These are phyloP conservation scores for Acacia melanoxylon DNA, from an alignment of 306 rosid species.

Conservation along the genomic window DNA sequence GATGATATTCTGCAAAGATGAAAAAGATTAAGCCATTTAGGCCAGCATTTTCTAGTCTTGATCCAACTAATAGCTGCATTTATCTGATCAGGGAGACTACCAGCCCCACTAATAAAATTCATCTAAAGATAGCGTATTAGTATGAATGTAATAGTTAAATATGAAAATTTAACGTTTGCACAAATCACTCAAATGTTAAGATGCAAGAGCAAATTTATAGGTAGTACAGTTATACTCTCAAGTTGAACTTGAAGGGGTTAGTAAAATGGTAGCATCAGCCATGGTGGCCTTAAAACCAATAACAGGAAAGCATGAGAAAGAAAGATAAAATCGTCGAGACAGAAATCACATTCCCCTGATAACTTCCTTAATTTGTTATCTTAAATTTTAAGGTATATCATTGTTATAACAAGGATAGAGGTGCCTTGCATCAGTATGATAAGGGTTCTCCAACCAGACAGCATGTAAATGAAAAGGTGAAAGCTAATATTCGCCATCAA, in stretches of 20 bases:
- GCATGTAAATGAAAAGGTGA: not conserved
- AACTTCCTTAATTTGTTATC: not conserved
- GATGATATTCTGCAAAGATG: conserved; percentile 70
- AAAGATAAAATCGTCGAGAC: not conserved
- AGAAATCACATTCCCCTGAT: not conserved
- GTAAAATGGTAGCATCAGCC: not conserved
- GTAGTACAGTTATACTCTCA: not conserved
- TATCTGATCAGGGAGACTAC: not conserved
- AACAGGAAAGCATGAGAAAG: not conserved
- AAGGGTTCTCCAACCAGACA: not conserved
- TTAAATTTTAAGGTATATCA: not conserved
- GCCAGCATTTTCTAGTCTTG: not conserved
- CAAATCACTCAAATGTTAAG: not conserved
- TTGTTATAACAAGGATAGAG: not conserved
- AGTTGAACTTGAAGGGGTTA: not conserved
- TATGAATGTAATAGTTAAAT: not conserved
- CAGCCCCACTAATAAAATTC: conserved; percentile 3
- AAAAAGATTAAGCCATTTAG: conserved; percentile 9
- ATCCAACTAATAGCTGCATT: not conserved
- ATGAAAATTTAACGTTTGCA: not conserved
- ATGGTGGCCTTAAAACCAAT: not conserved
- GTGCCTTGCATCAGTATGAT: not conserved
- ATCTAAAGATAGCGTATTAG: not conserved
- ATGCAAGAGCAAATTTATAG: not conserved
- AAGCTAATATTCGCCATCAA: not conserved